phyloP scores from a whole-genome alignment of 2,329 filamentous ascomycete genomes.

The Diaporthe amygdali region DNA sequence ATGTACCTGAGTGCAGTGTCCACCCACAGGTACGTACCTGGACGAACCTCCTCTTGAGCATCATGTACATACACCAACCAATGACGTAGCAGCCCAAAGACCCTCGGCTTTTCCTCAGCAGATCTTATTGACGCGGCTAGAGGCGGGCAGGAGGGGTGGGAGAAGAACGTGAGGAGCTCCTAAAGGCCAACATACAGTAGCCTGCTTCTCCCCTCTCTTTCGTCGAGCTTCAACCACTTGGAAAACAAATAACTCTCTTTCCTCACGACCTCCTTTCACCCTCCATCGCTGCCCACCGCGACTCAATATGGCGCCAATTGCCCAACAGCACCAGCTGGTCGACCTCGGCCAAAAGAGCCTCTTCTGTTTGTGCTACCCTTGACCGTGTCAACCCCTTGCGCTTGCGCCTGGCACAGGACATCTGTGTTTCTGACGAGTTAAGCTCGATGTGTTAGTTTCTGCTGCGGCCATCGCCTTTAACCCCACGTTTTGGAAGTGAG shows the following conservation, averaged over 20 bases:
- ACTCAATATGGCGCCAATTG: slow-evolving; percentile 23
- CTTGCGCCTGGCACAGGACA: background rate
- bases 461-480: slow-evolving; percentile 88
- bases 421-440: slow-evolving; percentile 25
- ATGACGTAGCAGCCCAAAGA: slow-evolving; percentile 1
- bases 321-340: slow-evolving; percentile 47
- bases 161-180: background rate
- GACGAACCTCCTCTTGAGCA: background rate
- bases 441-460: slow-evolving; percentile 64
- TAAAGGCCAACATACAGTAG: background rate
- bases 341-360: slow-evolving; percentile 73
- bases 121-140: background rate
- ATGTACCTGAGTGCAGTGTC: background rate
- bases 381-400: background rate
- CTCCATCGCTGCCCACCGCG: background rate
- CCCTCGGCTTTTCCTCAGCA: background rate
- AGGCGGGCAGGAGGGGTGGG: background rate
- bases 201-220: background rate
- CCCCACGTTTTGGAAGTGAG: slow-evolving; percentile 99
- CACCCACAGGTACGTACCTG: background rate
- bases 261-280: background rate
- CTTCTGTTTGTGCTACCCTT: slow-evolving; percentile 56
- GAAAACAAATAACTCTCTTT: background rate
- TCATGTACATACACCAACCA: background rate
- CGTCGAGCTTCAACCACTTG: background rate